phyloP scores from a whole-genome alignment of 306 rosid species.

The Trifolium pratense region DNA sequence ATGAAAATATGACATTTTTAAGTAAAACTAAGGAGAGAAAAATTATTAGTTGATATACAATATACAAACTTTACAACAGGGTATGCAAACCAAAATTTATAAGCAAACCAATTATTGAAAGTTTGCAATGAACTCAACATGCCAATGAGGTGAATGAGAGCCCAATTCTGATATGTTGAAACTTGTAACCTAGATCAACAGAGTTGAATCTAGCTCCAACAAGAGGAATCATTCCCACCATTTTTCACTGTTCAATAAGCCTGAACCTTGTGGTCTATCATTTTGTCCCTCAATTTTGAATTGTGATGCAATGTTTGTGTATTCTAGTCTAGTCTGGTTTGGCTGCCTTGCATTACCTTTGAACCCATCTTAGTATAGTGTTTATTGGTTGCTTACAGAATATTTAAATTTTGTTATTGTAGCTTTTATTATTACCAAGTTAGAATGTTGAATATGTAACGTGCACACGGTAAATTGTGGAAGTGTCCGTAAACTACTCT shows the following conservation, averaged over 20 bases:
- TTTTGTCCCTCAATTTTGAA: background rate
- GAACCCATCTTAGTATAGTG: background rate
- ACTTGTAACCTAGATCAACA: background rate
- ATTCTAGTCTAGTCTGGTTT: background rate
- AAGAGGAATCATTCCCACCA: background rate
- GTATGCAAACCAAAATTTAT: background rate
- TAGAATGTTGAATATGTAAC: background rate
- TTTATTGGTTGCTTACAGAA: slow-evolving; percentile 4
- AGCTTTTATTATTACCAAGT: background rate
- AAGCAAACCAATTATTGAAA: background rate
- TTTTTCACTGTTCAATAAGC: background rate
- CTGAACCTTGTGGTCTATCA: background rate
- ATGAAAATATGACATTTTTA: background rate
- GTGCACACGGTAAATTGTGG: too few relatives aligned
- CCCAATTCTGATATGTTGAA: background rate
- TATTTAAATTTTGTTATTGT: background rate
- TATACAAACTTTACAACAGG: too few relatives aligned
- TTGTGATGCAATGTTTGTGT: background rate
- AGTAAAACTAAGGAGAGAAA: too few relatives aligned
- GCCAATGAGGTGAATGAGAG: slow-evolving; percentile 1
- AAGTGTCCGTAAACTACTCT: too few relatives aligned
- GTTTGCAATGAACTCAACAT: background rate
- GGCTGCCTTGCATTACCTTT: background rate
- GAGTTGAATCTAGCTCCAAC: background rate
- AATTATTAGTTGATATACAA: too few relatives aligned